Base-by-base conservation (phyloP, 208 protist genomes). In the Crithidia acanthocephali region DNA sequence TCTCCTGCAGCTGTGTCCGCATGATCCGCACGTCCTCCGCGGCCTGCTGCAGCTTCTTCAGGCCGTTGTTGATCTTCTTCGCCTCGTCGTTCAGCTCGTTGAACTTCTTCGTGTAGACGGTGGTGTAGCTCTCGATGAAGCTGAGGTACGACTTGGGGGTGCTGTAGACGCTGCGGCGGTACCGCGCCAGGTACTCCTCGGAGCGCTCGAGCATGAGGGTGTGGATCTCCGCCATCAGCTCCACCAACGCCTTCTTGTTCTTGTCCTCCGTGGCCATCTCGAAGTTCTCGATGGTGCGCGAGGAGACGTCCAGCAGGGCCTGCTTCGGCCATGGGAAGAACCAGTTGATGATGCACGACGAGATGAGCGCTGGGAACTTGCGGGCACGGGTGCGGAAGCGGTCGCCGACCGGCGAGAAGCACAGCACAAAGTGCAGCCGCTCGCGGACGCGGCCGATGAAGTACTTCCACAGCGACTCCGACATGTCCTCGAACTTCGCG, bases 271-370 rank as follows among this genome's bases (percentile, higher is more conserved):
- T 96, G 8, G 95, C 94, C 87, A 98, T 98, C 67, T 96, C 82
- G 81, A 98, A 98, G 58, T 73, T 76, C 59, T 84, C 86, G 67
- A 98, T 91, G 35, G 92, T 97, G 59, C 88, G 87, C 27, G 85
- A 87, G 11, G 96, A 96, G 32, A 99, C 97, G 68, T 98, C 92
- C 3, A 93, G 69, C 57, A 99, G 76, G 20, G 96, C 98, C 80
- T 98, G 90, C 72, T 97, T 91, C 18, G 98, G 97, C 98, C 98
- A 99, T 55, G 96, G 95, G 75, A 98, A 97, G 93, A 99, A 99
- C 98, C 98, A 99, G 84, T 99, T 98, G 77, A 99, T 99, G 55
- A 97, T 98, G 80, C 97, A 99, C 33, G 95, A 94, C 62, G 91
- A 98, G 72, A 99, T 97, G 22, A 99, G 86, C 27, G 94, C 98